Conservation (phyloP, 805 yeast genomes). For the Lachancea mirantina region DNA sequence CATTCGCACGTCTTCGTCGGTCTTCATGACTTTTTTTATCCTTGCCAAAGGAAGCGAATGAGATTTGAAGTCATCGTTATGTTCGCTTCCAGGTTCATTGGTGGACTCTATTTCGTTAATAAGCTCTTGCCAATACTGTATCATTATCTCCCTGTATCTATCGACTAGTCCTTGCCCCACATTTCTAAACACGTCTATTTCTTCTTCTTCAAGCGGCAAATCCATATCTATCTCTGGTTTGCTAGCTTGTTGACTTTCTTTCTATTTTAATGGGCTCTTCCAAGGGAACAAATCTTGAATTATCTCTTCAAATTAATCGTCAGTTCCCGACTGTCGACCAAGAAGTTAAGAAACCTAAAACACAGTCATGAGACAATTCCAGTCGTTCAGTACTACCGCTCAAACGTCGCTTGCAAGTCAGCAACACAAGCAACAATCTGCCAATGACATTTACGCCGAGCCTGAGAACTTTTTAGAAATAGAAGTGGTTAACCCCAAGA, state of each 20-base stretch:
- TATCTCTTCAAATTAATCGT: no score
- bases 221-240: no score
- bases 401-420: constrained; percentile 15
- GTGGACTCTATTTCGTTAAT: constrained; percentile 60
- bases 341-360: no score
- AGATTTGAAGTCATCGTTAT: constrained; percentile 85
- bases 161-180: constrained; percentile 91
- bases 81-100: constrained; percentile 47
- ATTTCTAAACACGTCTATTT: constrained; percentile 61
- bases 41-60: constrained; percentile 94
- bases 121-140: constrained; percentile 96
- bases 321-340: no score
- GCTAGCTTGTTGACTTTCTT: no score
- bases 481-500: constrained; percentile 49
- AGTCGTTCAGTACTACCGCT: constrained; percentile 26
- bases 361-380: constrained; percentile 26
- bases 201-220: constrained; percentile 25
- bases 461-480: constrained; percentile 93
- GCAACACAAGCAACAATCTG: constrained; percentile 31
- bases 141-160: constrained; percentile 76
- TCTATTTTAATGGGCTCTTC: no score
- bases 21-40: constrained; percentile 95
- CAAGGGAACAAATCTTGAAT: no score
- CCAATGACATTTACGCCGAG: constrained; percentile 79
- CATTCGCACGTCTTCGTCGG: constrained; percentile 96